Percentiles rank a stretch among this genome's conserved stretches.
Conservation (phyloP, 768 basidiomycete genomes). For the Kwoniella sp. region DNA sequence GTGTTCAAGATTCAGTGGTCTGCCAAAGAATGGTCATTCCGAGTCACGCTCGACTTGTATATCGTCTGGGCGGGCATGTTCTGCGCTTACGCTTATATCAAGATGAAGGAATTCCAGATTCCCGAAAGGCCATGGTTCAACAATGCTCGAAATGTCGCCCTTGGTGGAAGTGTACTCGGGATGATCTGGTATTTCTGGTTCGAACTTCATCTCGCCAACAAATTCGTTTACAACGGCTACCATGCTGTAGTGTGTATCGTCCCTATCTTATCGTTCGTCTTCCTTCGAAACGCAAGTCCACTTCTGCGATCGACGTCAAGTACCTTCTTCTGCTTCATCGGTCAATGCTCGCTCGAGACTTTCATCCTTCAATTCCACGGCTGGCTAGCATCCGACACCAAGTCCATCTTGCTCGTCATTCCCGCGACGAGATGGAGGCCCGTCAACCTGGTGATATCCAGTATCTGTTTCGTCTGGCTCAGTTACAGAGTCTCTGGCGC, state of each 20-base stretch:
- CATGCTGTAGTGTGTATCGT: slow-evolving; percentile 81
- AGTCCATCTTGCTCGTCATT: slow-evolving; percentile 75
- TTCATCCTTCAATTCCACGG: slow-evolving; percentile 86
- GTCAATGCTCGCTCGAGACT: slow-evolving; percentile 83
- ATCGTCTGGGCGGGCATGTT: slow-evolving; percentile 88
- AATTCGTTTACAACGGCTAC: slow-evolving; percentile 82
- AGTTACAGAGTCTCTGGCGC: slow-evolving; percentile 75
- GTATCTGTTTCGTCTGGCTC: slow-evolving; percentile 76
- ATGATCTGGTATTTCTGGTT: slow-evolving; percentile 80
- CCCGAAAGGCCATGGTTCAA: slow-evolving; percentile 72
- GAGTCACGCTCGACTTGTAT: slow-evolving; percentile 83
- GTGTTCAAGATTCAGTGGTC: slow-evolving; percentile 80
- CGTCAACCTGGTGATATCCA: slow-evolving; percentile 76
- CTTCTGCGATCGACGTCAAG: slow-evolving; percentile 72
- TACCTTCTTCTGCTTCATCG: slow-evolving; percentile 74
- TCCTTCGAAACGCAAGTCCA: slow-evolving; percentile 74
- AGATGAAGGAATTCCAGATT: slow-evolving; percentile 71
- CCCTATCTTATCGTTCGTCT: slow-evolving; percentile 73
- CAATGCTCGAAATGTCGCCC: slow-evolving; percentile 59
- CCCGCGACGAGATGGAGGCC: slow-evolving; percentile 73
- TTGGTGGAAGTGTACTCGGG: slow-evolving; percentile 62
- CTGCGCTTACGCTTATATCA: slow-evolving; percentile 70
- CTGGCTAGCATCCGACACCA: slow-evolving; percentile 82
- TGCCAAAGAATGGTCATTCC: slow-evolving; percentile 82
- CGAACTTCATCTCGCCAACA: slow-evolving; percentile 72